Evolutionary conservation across 176 grass and related monocot genomes (phyloP), one percentile per base, ranked within the genome.

Genomic region (Carex kokanica): DNA sequence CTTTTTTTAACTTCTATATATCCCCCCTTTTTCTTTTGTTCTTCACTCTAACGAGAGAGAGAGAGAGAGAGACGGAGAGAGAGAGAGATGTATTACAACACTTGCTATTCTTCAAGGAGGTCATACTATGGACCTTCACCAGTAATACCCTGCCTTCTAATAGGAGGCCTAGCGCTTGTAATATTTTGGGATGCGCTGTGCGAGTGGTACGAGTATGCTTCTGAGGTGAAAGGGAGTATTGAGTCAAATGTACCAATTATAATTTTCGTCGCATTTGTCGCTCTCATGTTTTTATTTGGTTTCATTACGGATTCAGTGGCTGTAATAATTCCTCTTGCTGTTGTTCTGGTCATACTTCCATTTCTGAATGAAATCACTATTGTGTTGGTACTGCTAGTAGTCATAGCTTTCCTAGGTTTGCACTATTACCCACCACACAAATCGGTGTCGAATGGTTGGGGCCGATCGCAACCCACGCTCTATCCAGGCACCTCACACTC

Each of bases 121-220:
- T 52, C 75, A 80, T 83, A 18, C 52, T 77, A n/a, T 8, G 91
- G 91, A 1, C 93, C 97, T 16, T 99, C 97, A 66, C 93, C 93
- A 25, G 66, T 99, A 58, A 85, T 92, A 78, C 93, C 93, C 27
- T 83, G 93, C 41, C 81, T 92, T 45, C 29, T 99, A n/a, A 86
- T 95, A 13, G 27, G 85, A 82, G 93, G 82, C 14, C 78, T 99
- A 18, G 63, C 78, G 5, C 87, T 85, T 89, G 83, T 93, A 69
- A 78, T 93, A 85, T 95, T n/a, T 62, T 87, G 86, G 45, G 85
- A 93, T 82, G 72, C 80, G 31, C 55, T 99, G 23, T 57, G 25
- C 55, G 86, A 18, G 14, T 88, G 88, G 64, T 93, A 95, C 8
- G 88, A 85, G 69, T 74, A 81, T 82, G 38, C 68, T 43, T 60